phyloP scores from a whole-genome alignment of 345 rosid genomes.

The Eucalyptus rudis region DNA sequence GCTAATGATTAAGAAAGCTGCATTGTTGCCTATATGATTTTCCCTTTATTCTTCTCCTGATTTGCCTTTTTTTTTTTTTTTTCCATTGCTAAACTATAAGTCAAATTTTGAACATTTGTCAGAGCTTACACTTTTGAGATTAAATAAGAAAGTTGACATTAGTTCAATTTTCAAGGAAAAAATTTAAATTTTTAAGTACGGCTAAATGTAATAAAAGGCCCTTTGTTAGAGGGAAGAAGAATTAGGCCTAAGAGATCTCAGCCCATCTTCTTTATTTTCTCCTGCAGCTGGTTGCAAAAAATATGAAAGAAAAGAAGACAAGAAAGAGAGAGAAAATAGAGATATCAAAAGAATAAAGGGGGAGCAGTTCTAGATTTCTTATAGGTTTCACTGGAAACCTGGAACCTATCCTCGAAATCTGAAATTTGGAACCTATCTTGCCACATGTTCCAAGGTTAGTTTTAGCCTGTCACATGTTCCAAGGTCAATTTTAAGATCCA shows the following conservation, averaged over 20 bases:
- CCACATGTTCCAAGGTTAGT: too few relatives aligned
- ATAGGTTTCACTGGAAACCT: too few relatives aligned
- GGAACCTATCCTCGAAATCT: rapidly evolving
- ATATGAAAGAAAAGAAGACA: neutral
- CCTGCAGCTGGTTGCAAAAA: neutral
- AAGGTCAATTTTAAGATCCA: rapidly evolving
- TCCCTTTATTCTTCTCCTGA: neutral
- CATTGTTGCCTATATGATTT: neutral
- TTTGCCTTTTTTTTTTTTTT: neutral
- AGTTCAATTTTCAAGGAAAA: neutral
- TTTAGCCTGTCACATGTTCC: too few relatives aligned
- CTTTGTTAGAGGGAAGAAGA: neutral
- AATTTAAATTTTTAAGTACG: neutral
- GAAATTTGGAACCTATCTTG: rapidly evolving
- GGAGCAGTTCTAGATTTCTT: too few relatives aligned
- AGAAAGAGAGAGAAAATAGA: neutral
- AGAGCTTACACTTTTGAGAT: neutral
- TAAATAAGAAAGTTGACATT: neutral
- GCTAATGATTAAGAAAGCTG: neutral
- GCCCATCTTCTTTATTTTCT: neutral
- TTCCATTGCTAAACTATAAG: neutral
- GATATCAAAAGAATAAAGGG: neutral
- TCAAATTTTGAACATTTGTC: neutral
- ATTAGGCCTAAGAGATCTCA: neutral
- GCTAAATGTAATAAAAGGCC: neutral